These are phyloP conservation scores for Fusarium secorum DNA, from an alignment of 2,329 filamentous ascomycete genomes.

Conservation along the genomic window DNA sequence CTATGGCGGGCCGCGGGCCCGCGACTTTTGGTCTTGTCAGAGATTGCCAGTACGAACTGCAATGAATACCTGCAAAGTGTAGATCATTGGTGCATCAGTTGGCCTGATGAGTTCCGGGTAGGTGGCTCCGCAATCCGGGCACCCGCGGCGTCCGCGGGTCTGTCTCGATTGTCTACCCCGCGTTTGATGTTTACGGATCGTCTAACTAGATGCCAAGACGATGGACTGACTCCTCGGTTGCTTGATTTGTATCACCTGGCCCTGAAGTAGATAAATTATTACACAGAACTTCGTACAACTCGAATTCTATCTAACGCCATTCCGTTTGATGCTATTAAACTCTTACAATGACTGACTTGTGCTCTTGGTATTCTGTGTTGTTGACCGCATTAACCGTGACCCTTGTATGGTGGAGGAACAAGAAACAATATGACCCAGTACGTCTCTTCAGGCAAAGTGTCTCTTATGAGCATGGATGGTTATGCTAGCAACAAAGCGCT, in stretches of 20 bases:
- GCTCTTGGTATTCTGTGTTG: background rate
- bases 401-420: background rate
- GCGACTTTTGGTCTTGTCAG: rapidly evolving
- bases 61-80: rapidly evolving
- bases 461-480: background rate
- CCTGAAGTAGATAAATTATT: background rate
- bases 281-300: rapidly evolving
- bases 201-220: rapidly evolving
- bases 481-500: background rate
- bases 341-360: background rate
- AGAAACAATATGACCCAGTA: background rate
- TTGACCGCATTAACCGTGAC: background rate
- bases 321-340: rapidly evolving
- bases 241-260: background rate
- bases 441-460: rapidly evolving
- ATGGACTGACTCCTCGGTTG: background rate
- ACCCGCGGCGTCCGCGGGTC: background rate
- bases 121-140: rapidly evolving
- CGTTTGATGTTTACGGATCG: rapidly evolving
- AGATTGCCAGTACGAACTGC: background rate
- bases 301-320: rapidly evolving
- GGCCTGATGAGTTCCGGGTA: background rate
- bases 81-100: too few species aligned
- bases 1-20: background rate
- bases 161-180: background rate